Conservation (phyloP, 495 filamentous ascomycete species). For the Aspergillus ellipticus region DNA sequence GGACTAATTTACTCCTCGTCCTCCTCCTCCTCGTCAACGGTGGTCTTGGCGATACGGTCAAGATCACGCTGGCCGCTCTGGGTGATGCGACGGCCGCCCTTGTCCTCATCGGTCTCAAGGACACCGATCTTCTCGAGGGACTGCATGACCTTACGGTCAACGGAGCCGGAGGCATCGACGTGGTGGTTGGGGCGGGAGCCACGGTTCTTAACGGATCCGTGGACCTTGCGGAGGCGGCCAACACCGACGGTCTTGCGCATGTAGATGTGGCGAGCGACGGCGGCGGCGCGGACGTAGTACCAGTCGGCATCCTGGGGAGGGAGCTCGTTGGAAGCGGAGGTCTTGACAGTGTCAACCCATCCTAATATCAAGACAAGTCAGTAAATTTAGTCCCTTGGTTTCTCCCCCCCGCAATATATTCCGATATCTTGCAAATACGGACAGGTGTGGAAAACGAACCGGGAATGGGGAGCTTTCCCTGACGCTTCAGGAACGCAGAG, state of each 20-base stretch:
- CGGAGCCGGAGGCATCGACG: conserved; percentile 89
- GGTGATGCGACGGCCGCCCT: conserved; percentile 95
- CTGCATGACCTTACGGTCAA: conserved; percentile 95
- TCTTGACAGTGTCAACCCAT: conserved; percentile 99
- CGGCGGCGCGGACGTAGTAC: conserved; percentile 96
- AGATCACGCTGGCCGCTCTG: conserved; percentile 97
- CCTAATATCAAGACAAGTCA: conserved; percentile 48
- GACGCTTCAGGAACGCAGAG: conserved; percentile 95
- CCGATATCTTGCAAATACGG: not conserved
- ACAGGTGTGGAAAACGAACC: conserved; percentile 45
- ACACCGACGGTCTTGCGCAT: conserved; percentile 98
- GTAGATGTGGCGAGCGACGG: conserved; percentile 97
- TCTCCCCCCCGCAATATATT: not conserved
- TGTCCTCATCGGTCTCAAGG: conserved; percentile 92
- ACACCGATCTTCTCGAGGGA: conserved; percentile 98
- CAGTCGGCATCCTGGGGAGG: conserved; percentile 96
- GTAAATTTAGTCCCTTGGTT: too few species aligned
- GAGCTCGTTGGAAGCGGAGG: conserved; percentile 89
- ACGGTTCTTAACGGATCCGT: conserved; percentile 96
- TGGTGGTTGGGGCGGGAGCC: conserved; percentile 87
- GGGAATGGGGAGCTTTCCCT: conserved; percentile 96
- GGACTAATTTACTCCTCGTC: conserved; percentile 47
- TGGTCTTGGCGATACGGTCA: conserved; percentile 72
- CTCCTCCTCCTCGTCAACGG: conserved; percentile 51
- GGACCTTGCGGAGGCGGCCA: conserved; percentile 83